Conservation (phyloP, 1,284 basidiomycete species). For the Melampsora allii-populina region DNA sequence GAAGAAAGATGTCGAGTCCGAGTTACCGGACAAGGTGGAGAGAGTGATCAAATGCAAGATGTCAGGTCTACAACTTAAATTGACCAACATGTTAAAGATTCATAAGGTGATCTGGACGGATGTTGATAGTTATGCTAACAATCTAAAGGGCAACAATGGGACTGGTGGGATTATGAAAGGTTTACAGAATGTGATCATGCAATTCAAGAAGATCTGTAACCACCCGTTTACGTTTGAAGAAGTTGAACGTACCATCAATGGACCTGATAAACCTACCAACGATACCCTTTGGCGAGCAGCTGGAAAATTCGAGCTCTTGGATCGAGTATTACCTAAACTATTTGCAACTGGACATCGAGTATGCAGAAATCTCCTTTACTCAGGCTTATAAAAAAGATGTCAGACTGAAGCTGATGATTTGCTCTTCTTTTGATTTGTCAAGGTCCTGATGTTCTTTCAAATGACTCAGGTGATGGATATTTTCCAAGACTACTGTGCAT, state of each 20-base stretch:
- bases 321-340: conserved; percentile 89
- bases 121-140: conserved; percentile 34
- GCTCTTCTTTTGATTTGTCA: conserved; percentile 45
- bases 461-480: conserved; percentile 88
- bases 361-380: conserved; percentile 45
- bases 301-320: conserved; percentile 94
- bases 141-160: conserved; percentile 42
- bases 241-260: conserved; percentile 88
- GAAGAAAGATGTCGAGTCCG: conserved; percentile 98
- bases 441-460: conserved; percentile 53
- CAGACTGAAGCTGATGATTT: conserved; percentile 47
- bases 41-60: conserved; percentile 98
- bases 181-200: conserved; percentile 97
- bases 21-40: conserved; percentile 98
- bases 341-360: conserved; percentile 89
- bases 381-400: conserved; percentile 52
- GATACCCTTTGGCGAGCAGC: conserved; percentile 77
- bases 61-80: conserved; percentile 87
- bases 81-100: conserved; percentile 98
- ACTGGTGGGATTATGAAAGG: conserved; percentile 52
- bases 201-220: conserved; percentile 97
- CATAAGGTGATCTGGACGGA: conserved; percentile 60
- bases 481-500: conserved; percentile 95
- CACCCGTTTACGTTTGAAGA: conserved; percentile 76
- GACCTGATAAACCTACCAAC: conserved; percentile 67